A percentile compares a stretch with the other conserved stretches of the same genome.
Evolutionary conservation across 1,139 yeast genomes (phyloP).

Genomic region (Candida sojae): DNA sequence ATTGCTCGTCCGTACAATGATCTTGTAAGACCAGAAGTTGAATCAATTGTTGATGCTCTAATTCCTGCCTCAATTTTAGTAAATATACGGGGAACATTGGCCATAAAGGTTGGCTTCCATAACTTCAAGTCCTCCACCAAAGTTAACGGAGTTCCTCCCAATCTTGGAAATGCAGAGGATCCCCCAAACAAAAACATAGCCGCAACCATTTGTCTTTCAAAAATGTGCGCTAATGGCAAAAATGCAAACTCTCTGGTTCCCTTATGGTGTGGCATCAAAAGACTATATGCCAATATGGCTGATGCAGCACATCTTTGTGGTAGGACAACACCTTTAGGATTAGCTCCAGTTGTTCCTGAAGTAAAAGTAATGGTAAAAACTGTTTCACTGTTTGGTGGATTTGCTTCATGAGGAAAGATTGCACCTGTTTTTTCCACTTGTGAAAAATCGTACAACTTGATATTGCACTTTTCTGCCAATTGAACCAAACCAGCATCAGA

Average conservation of each 20-base stretch:
- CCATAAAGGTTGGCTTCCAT: conserved; percentile 53
- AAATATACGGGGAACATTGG: conserved; percentile 67
- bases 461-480: conserved; percentile 22
- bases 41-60: conserved; percentile 38
- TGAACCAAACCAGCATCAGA: conserved; percentile 20
- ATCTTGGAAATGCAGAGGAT: conserved; percentile 45
- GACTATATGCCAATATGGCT: conserved; percentile 15
- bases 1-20: conserved; percentile 20
- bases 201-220: conserved; percentile 36
- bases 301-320: conserved; percentile 32
- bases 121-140: conserved; percentile 58
- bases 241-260: conserved; percentile 24
- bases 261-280: conserved; percentile 14
- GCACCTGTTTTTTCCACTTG: conserved; percentile 33
- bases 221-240: conserved; percentile 42
- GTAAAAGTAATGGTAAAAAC: conserved; percentile 43
- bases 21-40: conserved; percentile 18
- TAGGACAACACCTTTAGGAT: conserved; percentile 42
- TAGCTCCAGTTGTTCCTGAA: conserved; percentile 45
- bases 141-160: conserved; percentile 43
- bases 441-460: conserved; percentile 31
- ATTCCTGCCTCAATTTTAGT: conserved; percentile 60
- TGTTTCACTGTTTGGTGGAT: conserved; percentile 31
- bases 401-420: conserved; percentile 23
- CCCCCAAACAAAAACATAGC: conserved; percentile 36